Conservation (phyloP, 441 rosid species). For the Pelargonium myrrhifolium region DNA sequence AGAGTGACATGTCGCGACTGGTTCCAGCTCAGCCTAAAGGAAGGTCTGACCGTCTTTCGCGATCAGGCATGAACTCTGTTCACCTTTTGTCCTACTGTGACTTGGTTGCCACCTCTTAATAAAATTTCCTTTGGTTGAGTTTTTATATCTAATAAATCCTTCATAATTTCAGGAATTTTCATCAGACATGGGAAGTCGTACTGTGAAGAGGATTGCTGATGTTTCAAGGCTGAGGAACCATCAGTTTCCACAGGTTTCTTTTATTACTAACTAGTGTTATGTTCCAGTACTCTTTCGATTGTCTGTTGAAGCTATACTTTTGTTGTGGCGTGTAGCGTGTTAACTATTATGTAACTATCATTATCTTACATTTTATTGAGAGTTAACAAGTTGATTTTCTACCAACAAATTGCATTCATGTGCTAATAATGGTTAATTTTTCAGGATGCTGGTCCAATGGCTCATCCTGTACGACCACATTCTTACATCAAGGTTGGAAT, state of each 20-base stretch:
- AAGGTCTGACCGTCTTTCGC: constrained; percentile 95
- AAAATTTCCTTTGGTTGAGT: not conserved
- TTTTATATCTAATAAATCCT: not conserved
- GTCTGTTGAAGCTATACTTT: not conserved
- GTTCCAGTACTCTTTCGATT: not conserved
- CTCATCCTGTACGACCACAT: constrained; percentile 97
- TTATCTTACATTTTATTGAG: not conserved
- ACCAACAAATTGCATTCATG: constrained; percentile 6
- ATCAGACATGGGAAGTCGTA: constrained; percentile 95
- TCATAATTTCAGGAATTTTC: constrained; percentile 65
- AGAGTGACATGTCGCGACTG: constrained; percentile 99
- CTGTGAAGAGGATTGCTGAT: constrained; percentile 92
- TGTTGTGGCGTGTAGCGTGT: not conserved
- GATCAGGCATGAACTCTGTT: constrained; percentile 47
- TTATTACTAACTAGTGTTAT: not conserved
- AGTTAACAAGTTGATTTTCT: not conserved
- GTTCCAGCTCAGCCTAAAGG: constrained; percentile 98
- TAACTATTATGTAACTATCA: not conserved
- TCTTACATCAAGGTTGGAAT: constrained; percentile 85
- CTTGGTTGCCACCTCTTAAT: no score
- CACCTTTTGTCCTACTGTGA: no score
- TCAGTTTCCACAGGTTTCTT: constrained; percentile 82
- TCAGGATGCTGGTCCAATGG: constrained; percentile 99
- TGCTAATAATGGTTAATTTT: constrained; percentile 14
- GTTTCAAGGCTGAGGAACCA: constrained; percentile 80